Base-by-base conservation (phyloP, 768 basidiomycete species). In the Psilocybe sp. region DNA sequence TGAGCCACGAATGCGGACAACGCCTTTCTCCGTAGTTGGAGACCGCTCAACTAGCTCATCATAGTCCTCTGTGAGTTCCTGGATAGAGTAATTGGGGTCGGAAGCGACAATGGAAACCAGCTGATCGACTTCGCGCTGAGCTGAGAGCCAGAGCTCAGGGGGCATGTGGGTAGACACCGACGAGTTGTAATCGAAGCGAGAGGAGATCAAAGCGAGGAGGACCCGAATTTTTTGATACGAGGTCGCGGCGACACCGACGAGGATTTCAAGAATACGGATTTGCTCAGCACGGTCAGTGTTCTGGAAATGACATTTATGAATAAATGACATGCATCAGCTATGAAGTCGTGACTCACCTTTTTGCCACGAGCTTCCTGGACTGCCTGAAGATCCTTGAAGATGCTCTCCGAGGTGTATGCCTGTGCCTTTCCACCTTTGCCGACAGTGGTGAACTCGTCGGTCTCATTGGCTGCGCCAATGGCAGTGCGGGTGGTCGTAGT, bases 231-330 rank as follows among this genome's bases (percentile, higher is more conserved):
- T 85, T 63, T 96, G 92, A 67, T 99, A 99, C 0, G 90, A 73
- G 4, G 93, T 96, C 11, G 78, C 80, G 5, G 94, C 85, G 12
- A 95, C 89, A 60, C 87, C 85, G 10, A 96, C 76, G 11, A 98
- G 77, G 59, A 87, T 85, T 63, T 94, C 89, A 14, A 98, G 78
- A 46, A 92, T 91, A 52, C 87, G 84, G 58, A 97, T 91, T 77
- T 97, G 95, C 68, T 98, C 96, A 9, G 80, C 80, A 41, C 97
- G 86, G 68, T 99, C 95, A 34, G 97, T 98, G 72, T 97, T 97
- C 95, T 98, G 54, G 1, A 31, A 59, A 12, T n/a, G 33, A 3
- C 4, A 40, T 33, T 40, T 59, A 31, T 44, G n/a, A 45, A 35
- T 20, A 12, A 57, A 19, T 47, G 16, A 47, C 11, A 16, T 15